These are phyloP conservation scores for Mycena olivaceomarginata DNA, from an alignment of 768 basidiomycete species.

Conservation along the genomic window DNA sequence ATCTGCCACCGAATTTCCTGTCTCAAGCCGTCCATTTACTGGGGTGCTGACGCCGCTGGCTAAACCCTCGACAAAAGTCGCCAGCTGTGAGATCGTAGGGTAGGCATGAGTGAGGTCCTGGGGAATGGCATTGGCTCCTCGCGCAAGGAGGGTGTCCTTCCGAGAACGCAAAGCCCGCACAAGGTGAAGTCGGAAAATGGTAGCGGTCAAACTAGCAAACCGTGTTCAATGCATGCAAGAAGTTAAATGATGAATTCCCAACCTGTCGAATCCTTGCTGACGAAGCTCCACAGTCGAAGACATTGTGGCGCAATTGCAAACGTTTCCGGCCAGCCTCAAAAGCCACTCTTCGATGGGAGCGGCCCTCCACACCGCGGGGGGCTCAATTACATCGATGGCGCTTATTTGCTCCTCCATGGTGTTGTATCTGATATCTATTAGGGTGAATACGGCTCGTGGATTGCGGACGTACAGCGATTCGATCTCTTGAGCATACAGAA, in stretches of 20 bases:
- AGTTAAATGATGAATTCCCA: not conserved
- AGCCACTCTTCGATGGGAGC: constrained; percentile 50
- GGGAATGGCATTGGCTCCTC: not conserved
- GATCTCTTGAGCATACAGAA: constrained; percentile 63
- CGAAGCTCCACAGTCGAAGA: constrained; percentile 21
- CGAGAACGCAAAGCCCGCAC: not conserved
- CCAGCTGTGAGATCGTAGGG: constrained; percentile 15
- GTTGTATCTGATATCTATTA: constrained; percentile 47
- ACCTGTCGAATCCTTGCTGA: constrained; percentile 48
- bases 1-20: no score
- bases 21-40: no score
- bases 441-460: not conserved
- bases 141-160: not conserved
- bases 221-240: not conserved
- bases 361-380: constrained; percentile 50
- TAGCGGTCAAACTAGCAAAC: constrained; percentile 49
- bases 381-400: constrained; percentile 46
- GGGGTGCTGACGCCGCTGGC: no score
- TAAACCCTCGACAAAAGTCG: constrained; percentile 1
- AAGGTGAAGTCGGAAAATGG: constrained; percentile 46
- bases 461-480: constrained; percentile 55
- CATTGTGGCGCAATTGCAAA: constrained; percentile 10
- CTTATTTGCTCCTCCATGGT: constrained; percentile 49
- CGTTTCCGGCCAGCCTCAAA: constrained; percentile 44
- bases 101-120: constrained; percentile 4